phyloP scores from a whole-genome alignment of 1,139 yeast species.

The Zygosaccharomyces pseudobailii region DNA sequence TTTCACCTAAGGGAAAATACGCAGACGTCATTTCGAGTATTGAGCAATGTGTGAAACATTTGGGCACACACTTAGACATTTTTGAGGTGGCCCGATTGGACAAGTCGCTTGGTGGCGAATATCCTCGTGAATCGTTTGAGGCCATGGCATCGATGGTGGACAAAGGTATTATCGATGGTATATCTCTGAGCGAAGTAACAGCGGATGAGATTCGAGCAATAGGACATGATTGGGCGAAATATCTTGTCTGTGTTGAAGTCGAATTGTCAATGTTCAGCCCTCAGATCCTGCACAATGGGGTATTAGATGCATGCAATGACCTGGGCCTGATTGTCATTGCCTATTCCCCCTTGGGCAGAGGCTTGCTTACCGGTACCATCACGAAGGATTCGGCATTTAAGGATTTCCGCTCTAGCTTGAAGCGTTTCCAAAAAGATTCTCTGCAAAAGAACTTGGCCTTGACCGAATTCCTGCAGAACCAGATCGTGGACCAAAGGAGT shows the following conservation, averaged over 20 bases:
- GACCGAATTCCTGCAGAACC: constrained; percentile 39
- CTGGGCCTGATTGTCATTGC: constrained; percentile 64
- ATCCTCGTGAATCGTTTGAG: constrained; percentile 41
- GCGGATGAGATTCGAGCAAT: constrained; percentile 58
- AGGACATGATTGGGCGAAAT: constrained; percentile 39
- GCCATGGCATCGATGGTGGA: constrained; percentile 50
- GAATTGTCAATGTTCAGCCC: constrained; percentile 68
- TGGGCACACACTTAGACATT: constrained; percentile 49
- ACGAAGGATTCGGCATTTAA: constrained; percentile 27
- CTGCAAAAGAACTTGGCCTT: constrained; percentile 48
- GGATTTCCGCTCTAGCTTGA: constrained; percentile 42
- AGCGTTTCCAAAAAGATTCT: constrained; percentile 56
- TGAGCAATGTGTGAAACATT: constrained; percentile 42
- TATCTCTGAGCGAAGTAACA: constrained; percentile 68
- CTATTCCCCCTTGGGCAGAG: constrained; percentile 81
- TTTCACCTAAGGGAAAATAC: constrained; percentile 47
- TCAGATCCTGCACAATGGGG: constrained; percentile 57
- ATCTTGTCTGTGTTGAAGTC: constrained; percentile 65
- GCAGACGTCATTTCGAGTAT: constrained; percentile 49
- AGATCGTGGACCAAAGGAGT: constrained; percentile 45
- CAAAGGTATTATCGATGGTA: constrained; percentile 55
- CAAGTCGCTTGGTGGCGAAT: constrained; percentile 35
- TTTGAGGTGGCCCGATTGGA: constrained; percentile 72
- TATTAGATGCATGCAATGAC: constrained; percentile 50
- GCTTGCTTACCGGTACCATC: constrained; percentile 63